Conservation (phyloP, 2,329 filamentous ascomycete species). For the Tolypocladium tropicale region DNA sequence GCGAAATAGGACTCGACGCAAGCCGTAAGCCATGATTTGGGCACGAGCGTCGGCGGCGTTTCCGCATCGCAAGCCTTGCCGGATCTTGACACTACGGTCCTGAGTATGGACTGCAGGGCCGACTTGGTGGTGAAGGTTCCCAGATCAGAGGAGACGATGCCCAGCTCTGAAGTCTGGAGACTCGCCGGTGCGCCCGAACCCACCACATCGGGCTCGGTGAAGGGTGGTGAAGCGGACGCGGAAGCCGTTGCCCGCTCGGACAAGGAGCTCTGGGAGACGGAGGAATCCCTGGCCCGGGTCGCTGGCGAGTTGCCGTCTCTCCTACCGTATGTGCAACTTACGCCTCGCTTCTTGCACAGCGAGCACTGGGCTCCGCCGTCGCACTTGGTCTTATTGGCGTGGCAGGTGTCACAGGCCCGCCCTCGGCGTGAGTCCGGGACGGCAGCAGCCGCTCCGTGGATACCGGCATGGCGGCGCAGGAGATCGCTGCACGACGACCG, state of each 20-base stretch:
- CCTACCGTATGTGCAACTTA: slow-evolving; percentile 26
- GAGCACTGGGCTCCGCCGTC: slow-evolving; percentile 28
- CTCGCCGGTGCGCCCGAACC: neutral
- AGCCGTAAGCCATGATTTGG: slow-evolving; percentile 10
- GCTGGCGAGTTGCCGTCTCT: neutral
- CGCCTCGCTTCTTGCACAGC: slow-evolving; percentile 26
- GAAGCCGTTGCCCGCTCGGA: neutral
- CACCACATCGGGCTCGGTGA: neutral
- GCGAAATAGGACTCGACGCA: slow-evolving; percentile 24
- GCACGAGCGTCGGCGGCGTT: slow-evolving; percentile 3
- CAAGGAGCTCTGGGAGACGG: neutral
- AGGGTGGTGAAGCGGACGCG: neutral
- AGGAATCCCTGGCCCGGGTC: neutral
- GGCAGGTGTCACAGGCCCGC: slow-evolving; percentile 31
- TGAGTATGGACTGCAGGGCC: slow-evolving; percentile 4
- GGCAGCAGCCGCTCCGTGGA: slow-evolving; percentile 20
- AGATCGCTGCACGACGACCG: slow-evolving; percentile 18
- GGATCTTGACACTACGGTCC: neutral
- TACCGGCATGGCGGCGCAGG: slow-evolving; percentile 24
- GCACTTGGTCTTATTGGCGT: slow-evolving; percentile 34
- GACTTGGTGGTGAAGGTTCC: neutral
- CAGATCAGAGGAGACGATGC: neutral
- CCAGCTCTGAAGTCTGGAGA: neutral
- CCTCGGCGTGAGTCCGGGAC: slow-evolving; percentile 22
- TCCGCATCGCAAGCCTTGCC: neutral